Base-by-base conservation (phyloP, 495 filamentous ascomycete species). In the Daldinia vernicosa region DNA sequence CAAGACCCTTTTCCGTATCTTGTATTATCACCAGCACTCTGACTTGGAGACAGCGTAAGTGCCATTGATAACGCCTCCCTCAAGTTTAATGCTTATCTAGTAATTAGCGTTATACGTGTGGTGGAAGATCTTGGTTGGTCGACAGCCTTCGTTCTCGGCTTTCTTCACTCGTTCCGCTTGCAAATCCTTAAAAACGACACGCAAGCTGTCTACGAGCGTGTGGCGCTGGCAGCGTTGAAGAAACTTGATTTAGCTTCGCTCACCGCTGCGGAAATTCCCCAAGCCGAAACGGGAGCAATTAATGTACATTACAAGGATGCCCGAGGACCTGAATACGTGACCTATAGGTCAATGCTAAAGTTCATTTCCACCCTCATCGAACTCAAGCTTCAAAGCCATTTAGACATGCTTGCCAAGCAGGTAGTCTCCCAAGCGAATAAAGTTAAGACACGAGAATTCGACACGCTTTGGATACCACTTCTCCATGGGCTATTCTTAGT, bases 391-490 rank as follows among this genome's bases (percentile, higher is more conserved):
- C 22, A 37, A 1, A 51, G 39, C 1, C 65, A 67, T 14, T 14
- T 55, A 4, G 8, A 50, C 57, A 1, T 72, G 60, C 45, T 54
- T 71, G 30, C 68, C 65, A 8, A 72, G 22, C 54, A 63, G 56
- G 33, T 77, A 54, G 14, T 32, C 7, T 5, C 27, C 32, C 33
- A 75, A 6, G 63, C 40, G n/a, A 14, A n/a, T 55, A 12, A 12
- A 22, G 50, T 74, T 22, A 58, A 55, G 15, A 11, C 35, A 1
- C 4, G 27, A 27, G 64, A 74, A 60, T 67, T 74, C 19, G 37
- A 60, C 8, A 15, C 0, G 3, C 24, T 77, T 12, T 77, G 75
- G 75, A 59, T 77, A 26, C 72, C 75, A 1, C 57, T 74, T 45
- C 57, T 75, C 17, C 64, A 62, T 52, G 17, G 40, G 12, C 26